phyloP scores from a whole-genome alignment of 1,139 yeast species.

The Saccharomycopsis hybrid region DNA sequence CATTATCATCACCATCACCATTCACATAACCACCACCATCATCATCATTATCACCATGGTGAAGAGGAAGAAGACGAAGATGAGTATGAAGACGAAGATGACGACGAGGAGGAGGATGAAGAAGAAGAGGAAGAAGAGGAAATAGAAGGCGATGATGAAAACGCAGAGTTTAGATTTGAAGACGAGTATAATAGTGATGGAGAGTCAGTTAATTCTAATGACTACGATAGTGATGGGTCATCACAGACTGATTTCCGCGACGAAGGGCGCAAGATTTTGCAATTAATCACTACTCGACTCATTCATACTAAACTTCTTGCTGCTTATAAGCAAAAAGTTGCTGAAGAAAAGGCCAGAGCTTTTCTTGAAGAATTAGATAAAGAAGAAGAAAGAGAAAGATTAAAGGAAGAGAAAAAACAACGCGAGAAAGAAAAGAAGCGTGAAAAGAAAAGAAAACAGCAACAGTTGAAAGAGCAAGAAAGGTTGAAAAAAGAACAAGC shows the following conservation, averaged over 20 bases:
- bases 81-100: constrained; percentile 10
- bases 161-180: constrained; percentile 23
- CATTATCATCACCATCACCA: too few species aligned
- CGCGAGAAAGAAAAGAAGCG: constrained; percentile 71
- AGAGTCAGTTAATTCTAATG: constrained; percentile 30
- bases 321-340: constrained; percentile 63
- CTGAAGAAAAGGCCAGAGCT: constrained; percentile 71
- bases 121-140: constrained; percentile 24
- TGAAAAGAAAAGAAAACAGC: constrained; percentile 67
- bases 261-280: constrained; percentile 45
- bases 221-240: constrained; percentile 33
- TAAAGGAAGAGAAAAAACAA: constrained; percentile 64
- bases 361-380: constrained; percentile 76
- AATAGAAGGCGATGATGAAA: constrained; percentile 14
- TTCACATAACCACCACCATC: too few species aligned
- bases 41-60: constrained; percentile 33
- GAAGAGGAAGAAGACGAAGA: constrained; percentile 31
- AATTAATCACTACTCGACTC: constrained; percentile 62
- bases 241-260: constrained; percentile 21
- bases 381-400: constrained; percentile 62
- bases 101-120: constrained; percentile 24
- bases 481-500: constrained; percentile 54
- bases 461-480: constrained; percentile 73
- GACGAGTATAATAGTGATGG: constrained; percentile 31
- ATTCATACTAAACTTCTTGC: constrained; percentile 57